These are phyloP conservation scores for Cyclanthera cordifolia DNA, from an alignment of 306 rosid species.

Conservation along the genomic window DNA sequence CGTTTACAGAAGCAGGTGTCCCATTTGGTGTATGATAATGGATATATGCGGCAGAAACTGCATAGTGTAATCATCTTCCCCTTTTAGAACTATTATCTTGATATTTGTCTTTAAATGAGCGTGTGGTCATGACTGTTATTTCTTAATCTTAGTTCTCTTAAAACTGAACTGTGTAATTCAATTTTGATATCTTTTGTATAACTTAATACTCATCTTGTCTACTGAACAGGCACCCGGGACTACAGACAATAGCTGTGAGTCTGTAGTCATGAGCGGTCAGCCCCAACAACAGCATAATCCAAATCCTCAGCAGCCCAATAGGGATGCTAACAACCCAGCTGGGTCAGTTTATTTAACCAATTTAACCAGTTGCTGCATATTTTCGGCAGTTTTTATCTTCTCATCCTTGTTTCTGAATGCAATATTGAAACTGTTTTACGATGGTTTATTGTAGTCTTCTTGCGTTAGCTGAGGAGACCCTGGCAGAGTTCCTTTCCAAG, in stretches of 20 bases:
- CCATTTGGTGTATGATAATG: constrained; percentile 82
- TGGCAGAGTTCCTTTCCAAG: constrained; percentile 99
- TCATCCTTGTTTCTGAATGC: neutral
- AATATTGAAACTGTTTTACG: neutral
- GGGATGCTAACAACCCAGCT: constrained; percentile 99
- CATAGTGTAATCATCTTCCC: constrained; percentile 41
- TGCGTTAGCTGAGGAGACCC: constrained; percentile 97
- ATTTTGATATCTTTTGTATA: neutral
- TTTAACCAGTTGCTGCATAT: neutral
- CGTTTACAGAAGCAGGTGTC: constrained; percentile 98
- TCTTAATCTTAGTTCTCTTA: neutral
- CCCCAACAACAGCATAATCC: constrained; percentile 90
- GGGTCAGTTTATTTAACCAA: constrained; percentile 34
- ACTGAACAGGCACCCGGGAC: constrained; percentile 59
- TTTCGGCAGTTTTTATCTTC: neutral
- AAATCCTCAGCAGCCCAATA: constrained; percentile 77
- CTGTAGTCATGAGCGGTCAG: constrained; percentile 99
- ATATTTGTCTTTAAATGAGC: neutral
- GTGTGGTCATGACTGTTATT: neutral
- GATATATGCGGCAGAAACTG: constrained; percentile 67
- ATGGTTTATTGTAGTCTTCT: constrained; percentile 45
- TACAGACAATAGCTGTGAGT: constrained; percentile 98
- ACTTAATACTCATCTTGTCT: neutral
- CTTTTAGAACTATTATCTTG: neutral
- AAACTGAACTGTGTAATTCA: neutral